Conservation (phyloP, 441 rosid genomes). For the Dalechampia spathulata region DNA sequence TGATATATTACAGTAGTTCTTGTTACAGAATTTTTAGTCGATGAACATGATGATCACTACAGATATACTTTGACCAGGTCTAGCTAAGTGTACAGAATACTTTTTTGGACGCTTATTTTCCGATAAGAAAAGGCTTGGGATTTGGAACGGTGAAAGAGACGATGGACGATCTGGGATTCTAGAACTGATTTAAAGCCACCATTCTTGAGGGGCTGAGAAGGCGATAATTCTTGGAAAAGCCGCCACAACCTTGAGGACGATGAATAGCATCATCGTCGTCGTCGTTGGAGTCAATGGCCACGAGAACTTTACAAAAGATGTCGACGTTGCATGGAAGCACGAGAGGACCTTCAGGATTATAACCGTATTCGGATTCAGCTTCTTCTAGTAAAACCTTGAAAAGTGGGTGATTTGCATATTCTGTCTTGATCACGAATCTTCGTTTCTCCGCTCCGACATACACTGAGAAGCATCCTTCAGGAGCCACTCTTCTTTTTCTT, state of each 20-base stretch:
- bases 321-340: slow-evolving; percentile 61
- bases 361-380: slow-evolving; percentile 64
- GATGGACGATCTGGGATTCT: background rate
- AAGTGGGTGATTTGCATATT: slow-evolving; percentile 55
- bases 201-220: slow-evolving; percentile 29
- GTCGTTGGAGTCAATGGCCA: slow-evolving; percentile 33
- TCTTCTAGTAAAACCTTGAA: slow-evolving; percentile 58
- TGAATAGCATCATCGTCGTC: background rate
- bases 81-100: too few species aligned
- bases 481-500: slow-evolving; percentile 33
- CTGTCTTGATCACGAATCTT: slow-evolving; percentile 51
- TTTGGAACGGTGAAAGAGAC: background rate
- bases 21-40: too few species aligned
- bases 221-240: slow-evolving; percentile 24
- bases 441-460: slow-evolving; percentile 55
- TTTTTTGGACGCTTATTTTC: too few species aligned
- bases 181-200: slow-evolving; percentile 31
- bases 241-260: slow-evolving; percentile 25
- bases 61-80: too few species aligned
- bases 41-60: too few species aligned
- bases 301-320: slow-evolving; percentile 33
- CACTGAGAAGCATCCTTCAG: slow-evolving; percentile 66
- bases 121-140: background rate
- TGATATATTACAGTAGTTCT: too few species aligned
- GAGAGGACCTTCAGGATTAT: slow-evolving; percentile 49